A percentile compares a stretch with the other conserved stretches of the same genome.
Evolutionary conservation across 2,329 filamentous ascomycete genomes (phyloP).

Genomic region (Neopestalotiopsis sp.): DNA sequence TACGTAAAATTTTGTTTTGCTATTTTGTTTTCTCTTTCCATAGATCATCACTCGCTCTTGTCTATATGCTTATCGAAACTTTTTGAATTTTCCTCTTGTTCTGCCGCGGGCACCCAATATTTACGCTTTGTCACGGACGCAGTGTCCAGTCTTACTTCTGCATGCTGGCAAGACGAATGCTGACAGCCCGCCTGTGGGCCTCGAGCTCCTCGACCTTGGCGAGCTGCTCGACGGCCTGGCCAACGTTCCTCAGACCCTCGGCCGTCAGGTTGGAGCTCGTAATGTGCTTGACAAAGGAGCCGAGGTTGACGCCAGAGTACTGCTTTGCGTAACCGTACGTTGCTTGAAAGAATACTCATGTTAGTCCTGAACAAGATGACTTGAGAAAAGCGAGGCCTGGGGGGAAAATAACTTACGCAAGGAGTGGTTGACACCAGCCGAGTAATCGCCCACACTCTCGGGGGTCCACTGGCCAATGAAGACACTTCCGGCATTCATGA

Average conservation of each 20-base stretch:
- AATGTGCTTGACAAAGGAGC: conserved; percentile 97
- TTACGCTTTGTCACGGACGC: neutral
- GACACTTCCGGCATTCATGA: conserved; percentile 93
- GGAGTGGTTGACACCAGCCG: conserved; percentile 96
- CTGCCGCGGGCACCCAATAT: neutral
- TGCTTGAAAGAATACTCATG: conserved; percentile 56
- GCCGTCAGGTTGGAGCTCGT: conserved; percentile 90
- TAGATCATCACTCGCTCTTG: neutral
- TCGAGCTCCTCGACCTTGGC: conserved; percentile 94
- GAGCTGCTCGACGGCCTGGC: conserved; percentile 89
- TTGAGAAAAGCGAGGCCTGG: no score
- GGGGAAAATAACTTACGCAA: conserved; percentile 72
- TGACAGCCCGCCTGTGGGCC: conserved; percentile 87
- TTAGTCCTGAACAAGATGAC: neutral
- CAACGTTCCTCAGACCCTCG: conserved; percentile 84
- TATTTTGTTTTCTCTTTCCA: neutral
- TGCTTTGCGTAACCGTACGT: conserved; percentile 99
- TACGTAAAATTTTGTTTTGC: neutral
- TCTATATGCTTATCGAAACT: neutral
- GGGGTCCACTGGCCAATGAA: conserved; percentile 97
- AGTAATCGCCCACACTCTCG: conserved; percentile 97
- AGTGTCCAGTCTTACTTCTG: conserved; percentile 49
- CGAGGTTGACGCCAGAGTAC: conserved; percentile 96
- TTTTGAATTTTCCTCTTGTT: neutral
- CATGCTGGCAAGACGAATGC: conserved; percentile 78